Evolutionary conservation across 208 protist genomes (phyloP).

Genomic region (Plasmodiophora brassicae): DNA sequence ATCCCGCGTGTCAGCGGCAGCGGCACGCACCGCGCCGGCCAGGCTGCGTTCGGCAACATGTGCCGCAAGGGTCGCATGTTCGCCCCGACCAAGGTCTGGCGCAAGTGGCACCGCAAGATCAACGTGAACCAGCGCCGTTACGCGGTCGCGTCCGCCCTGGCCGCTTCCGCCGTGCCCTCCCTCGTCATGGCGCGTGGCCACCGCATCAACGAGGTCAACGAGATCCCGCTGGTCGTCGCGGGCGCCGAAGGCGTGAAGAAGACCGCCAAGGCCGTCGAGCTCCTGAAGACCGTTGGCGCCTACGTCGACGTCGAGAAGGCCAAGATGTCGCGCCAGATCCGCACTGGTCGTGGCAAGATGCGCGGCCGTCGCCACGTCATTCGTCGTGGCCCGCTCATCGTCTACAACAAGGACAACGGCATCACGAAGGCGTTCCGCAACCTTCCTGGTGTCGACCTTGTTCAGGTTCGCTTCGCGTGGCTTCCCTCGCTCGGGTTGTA

Average conservation of each 20-base stretch:
- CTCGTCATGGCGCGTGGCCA: conserved; percentile 96
- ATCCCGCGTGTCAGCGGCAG: conserved; percentile 95
- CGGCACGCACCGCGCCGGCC: conserved; percentile 92
- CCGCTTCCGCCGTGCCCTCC: conserved; percentile 86
- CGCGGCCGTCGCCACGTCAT: conserved; percentile 88
- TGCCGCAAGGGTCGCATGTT: conserved; percentile 98
- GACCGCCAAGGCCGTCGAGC: conserved; percentile 85
- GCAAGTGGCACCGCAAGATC: conserved; percentile 93
- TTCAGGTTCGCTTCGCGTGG: conserved; percentile 83
- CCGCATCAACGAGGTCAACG: conserved; percentile 78
- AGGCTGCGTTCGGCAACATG: conserved; percentile 99
- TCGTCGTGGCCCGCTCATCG: conserved; percentile 89
- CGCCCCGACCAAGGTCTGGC: conserved; percentile 91
- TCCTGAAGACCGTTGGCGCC: conserved; percentile 84
- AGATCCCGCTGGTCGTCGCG: conserved; percentile 92
- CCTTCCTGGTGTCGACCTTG: conserved; percentile 64
- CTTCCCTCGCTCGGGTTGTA: conserved; percentile 94
- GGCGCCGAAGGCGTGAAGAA: conserved; percentile 78
- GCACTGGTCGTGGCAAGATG: conserved; percentile 90
- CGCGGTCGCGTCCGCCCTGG: conserved; percentile 92
- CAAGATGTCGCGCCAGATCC: conserved; percentile 56
- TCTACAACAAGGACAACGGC: conserved; percentile 78
- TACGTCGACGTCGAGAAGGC: conserved; percentile 86
- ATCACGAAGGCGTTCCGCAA: conserved; percentile 65
- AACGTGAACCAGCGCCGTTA: conserved; percentile 91